phyloP scores from a whole-genome alignment of 768 basidiomycete species.

The Candolleomyces eurysporus region DNA sequence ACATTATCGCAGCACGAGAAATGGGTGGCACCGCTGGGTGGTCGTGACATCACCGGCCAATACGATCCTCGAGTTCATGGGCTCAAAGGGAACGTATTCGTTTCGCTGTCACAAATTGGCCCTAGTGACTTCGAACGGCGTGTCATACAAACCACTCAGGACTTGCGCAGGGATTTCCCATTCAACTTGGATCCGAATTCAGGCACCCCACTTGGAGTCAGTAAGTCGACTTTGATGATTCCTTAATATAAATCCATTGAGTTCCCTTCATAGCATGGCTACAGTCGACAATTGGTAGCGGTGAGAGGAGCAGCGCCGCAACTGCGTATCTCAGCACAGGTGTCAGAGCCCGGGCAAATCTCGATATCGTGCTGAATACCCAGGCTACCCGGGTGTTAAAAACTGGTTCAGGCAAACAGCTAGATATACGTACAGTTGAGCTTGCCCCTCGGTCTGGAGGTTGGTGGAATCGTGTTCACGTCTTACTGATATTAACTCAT shows the following conservation, averaged over 20 bases:
- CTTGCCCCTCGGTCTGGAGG: slow-evolving; percentile 1
- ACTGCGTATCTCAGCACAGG: slow-evolving; percentile 25
- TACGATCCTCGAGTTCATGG: slow-evolving; percentile 37
- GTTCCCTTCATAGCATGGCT: slow-evolving; percentile 12
- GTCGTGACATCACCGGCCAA: slow-evolving; percentile 35
- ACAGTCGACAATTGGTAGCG: slow-evolving; percentile 23
- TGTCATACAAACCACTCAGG: slow-evolving; percentile 28
- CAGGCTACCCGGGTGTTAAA: slow-evolving; percentile 25
- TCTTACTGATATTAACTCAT: not conserved
- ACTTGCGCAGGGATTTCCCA: slow-evolving; percentile 24
- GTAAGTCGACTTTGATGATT: too few species aligned
- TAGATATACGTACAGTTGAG: slow-evolving; percentile 8
- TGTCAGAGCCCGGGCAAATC: slow-evolving; percentile 23
- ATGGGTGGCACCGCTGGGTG: slow-evolving; percentile 32
- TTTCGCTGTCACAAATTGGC: slow-evolving; percentile 29
- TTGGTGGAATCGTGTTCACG: not conserved
- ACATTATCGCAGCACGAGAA: slow-evolving; percentile 27
- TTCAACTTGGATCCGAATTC: slow-evolving; percentile 27
- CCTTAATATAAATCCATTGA: too few species aligned
- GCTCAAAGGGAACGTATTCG: slow-evolving; percentile 26
- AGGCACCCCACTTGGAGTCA: slow-evolving; percentile 24
- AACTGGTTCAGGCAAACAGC: not conserved
- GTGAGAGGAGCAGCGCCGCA: slow-evolving; percentile 28
- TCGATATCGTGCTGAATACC: slow-evolving; percentile 29
- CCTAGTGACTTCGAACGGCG: slow-evolving; percentile 27